Evolutionary conservation across 495 filamentous ascomycete genomes (phyloP).

Genomic region (Massariosphaeria phaeospora): DNA sequence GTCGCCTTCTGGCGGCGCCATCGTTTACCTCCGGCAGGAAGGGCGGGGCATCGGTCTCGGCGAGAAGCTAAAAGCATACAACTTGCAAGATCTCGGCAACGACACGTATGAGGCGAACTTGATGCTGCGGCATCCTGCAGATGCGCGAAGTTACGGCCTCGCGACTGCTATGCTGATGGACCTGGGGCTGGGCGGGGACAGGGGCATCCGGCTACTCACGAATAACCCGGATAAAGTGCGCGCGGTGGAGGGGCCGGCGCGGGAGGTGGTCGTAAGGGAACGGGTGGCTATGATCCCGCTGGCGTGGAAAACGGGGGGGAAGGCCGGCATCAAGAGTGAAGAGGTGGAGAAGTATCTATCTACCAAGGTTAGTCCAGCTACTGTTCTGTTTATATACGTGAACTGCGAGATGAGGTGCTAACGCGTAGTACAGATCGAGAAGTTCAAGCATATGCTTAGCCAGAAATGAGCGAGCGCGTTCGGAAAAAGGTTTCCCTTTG

Average conservation of each 20-base stretch:
- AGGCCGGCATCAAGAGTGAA: conserved; percentile 72
- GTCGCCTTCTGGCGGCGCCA: conserved; percentile 69
- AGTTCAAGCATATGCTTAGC: conserved; percentile 44
- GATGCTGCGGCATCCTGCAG: conserved; percentile 83
- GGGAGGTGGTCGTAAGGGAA: conserved; percentile 83
- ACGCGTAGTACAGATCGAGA: conserved; percentile 39
- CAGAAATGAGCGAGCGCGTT: conserved; percentile 1
- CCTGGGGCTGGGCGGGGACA: conserved; percentile 62
- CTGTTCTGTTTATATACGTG: no score
- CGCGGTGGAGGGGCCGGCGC: conserved; percentile 84
- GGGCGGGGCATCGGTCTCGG: conserved; percentile 90
- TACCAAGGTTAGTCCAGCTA: conserved; percentile 71
- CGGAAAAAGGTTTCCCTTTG: background rate
- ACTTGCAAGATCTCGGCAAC: conserved; percentile 88
- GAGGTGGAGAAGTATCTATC: conserved; percentile 90
- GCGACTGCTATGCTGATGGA: conserved; percentile 92
- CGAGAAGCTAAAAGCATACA: conserved; percentile 97
- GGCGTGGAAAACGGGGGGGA: conserved; percentile 78
- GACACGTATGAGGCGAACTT: conserved; percentile 97
- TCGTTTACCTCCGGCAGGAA: conserved; percentile 93
- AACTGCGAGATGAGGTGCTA: no score
- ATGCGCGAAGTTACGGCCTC: conserved; percentile 88
- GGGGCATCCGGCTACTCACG: conserved; percentile 79
- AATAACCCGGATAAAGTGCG: conserved; percentile 98
- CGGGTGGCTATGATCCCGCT: conserved; percentile 94